Conservation (phyloP, 2,329 filamentous ascomycete genomes). For the Colletotrichum navitas region DNA sequence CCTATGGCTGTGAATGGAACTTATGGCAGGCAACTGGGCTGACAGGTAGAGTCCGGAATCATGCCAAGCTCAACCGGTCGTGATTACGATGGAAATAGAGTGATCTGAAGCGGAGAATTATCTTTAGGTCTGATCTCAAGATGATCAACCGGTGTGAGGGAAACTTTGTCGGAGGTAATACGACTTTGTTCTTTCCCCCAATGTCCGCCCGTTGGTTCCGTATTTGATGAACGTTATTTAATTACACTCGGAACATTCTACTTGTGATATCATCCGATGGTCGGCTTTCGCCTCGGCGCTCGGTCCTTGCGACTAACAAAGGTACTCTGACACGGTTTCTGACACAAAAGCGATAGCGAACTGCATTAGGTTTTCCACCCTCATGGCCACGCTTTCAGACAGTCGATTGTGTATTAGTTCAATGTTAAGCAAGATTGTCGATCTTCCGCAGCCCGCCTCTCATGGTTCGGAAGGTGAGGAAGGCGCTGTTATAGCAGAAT, state of each 20-base stretch:
- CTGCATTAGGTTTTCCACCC: not conserved
- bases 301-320: not conserved
- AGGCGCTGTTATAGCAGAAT: not conserved
- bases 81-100: not conserved
- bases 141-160: not conserved
- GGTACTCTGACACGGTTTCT: too few species aligned
- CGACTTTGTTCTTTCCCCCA: not conserved
- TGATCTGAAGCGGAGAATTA: not conserved
- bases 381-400: not conserved
- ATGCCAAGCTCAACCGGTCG: not conserved
- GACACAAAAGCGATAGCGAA: not conserved
- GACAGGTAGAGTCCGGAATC: not conserved
- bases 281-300: conserved; percentile 19
- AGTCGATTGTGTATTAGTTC: not conserved
- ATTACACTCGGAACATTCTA: not conserved
- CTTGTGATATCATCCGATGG: not conserved
- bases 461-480: not conserved
- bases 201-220: not conserved
- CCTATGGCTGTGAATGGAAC: not conserved
- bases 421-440: not conserved
- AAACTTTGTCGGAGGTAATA: not conserved
- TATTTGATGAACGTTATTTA: not conserved
- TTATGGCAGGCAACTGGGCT: too few species aligned
- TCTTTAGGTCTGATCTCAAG: not conserved
- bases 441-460: not conserved